These are phyloP conservation scores for Vicia villosa DNA, from an alignment of 306 rosid genomes.

Conservation along the genomic window DNA sequence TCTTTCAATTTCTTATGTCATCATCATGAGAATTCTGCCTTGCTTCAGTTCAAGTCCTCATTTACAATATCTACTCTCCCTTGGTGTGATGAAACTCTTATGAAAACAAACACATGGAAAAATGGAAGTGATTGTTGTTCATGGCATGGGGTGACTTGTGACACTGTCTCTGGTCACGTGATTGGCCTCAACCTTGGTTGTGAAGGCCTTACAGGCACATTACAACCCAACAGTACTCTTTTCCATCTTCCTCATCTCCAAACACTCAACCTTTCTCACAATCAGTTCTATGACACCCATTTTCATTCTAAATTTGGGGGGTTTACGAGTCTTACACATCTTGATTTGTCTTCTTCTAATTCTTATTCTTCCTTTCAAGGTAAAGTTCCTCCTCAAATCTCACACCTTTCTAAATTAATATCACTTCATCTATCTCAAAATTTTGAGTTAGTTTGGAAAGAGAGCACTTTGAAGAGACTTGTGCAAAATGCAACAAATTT, in stretches of 20 bases:
- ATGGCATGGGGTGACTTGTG: slow-evolving; percentile 30
- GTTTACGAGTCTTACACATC: not conserved
- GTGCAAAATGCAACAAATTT: slow-evolving; percentile 21
- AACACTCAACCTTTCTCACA: not conserved
- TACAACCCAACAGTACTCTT: slow-evolving; percentile 8
- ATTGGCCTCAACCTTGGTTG: slow-evolving; percentile 25
- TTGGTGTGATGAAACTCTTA: not conserved
- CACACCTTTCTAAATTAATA: slow-evolving; percentile 3
- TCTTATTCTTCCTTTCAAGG: not conserved
- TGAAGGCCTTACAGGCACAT: not conserved
- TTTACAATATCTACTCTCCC: no score
- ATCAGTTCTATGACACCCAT: not conserved
- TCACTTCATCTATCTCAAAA: not conserved
- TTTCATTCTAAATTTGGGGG: not conserved
- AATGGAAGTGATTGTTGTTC: slow-evolving; percentile 29
- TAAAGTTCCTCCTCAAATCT: not conserved
- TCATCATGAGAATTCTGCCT: not conserved
- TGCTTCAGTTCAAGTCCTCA: not conserved
- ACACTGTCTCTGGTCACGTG: slow-evolving; percentile 7
- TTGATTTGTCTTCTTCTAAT: not conserved
- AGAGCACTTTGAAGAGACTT: not conserved
- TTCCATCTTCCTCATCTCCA: slow-evolving; percentile 17
- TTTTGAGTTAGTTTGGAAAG: not conserved
- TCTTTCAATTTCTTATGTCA: not conserved
- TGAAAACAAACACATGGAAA: not conserved